These are phyloP conservation scores for Yarrowia sp. DNA, from an alignment of 805 yeast species.

Conservation along the genomic window DNA sequence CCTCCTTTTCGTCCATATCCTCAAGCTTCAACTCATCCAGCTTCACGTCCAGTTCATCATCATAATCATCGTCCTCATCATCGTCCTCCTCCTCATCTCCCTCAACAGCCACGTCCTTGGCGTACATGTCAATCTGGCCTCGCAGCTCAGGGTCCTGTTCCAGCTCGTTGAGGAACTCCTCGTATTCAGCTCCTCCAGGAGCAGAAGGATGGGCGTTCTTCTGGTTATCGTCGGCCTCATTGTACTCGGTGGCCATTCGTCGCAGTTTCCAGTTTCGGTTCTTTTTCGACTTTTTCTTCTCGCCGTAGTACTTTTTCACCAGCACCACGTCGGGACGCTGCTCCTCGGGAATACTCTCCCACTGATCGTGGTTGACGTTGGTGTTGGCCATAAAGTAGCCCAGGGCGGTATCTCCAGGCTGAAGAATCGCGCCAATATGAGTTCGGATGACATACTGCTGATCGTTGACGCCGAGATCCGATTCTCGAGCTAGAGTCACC, in stretches of 20 bases:
- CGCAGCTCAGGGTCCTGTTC: conserved; percentile 89
- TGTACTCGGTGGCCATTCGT: conserved; percentile 97
- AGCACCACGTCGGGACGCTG: conserved; percentile 83
- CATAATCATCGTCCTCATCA: conserved; percentile 52
- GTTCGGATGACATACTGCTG: conserved; percentile 82
- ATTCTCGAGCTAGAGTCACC: conserved; percentile 85
- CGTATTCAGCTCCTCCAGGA: conserved; percentile 61
- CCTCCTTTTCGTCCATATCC: conserved; percentile 68
- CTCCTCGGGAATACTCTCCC: conserved; percentile 70
- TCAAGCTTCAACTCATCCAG: conserved; percentile 79
- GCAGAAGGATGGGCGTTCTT: conserved; percentile 36
- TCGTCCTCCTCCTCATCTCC: conserved; percentile 46
- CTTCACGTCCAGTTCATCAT: conserved; percentile 46
- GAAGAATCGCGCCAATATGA: conserved; percentile 91
- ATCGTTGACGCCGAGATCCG: conserved; percentile 88
- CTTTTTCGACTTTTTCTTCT: conserved; percentile 76
- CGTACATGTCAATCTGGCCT: conserved; percentile 80
- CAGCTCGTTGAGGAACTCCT: conserved; percentile 86
- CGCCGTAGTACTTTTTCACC: conserved; percentile 86
- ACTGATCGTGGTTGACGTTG: conserved; percentile 85
- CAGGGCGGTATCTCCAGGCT: conserved; percentile 94
- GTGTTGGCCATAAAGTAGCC: conserved; percentile 88
- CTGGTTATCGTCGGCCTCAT: conserved; percentile 55
- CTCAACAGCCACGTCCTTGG: conserved; percentile 57
- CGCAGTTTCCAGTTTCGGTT: conserved; percentile 88